Base-by-base conservation (phyloP, 116 monocot species). In the Posidonia oceanica region DNA sequence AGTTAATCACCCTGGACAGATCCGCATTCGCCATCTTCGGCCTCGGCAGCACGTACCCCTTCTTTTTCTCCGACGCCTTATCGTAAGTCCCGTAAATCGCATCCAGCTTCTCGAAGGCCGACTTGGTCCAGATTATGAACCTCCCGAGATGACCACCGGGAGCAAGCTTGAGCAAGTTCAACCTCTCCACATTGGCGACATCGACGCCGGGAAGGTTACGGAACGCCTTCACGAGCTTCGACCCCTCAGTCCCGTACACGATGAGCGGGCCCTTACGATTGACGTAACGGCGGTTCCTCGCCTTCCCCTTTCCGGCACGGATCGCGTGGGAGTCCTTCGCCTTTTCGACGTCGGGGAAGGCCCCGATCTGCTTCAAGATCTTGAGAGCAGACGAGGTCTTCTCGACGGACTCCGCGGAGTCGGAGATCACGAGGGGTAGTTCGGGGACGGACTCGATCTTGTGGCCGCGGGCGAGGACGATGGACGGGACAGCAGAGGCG, bases 141-240 rank as follows among this genome's bases (percentile, higher is more conserved):
- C 93, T 60, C 7, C 93, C 93, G 21, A 93, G 60, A 66, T 93
- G 93, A 11, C 93, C 93, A 39, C 95, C 95, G 7, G 91, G 93
- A 4, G 93, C 93, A 0, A 94, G 83, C 69, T 94, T 86, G 29
- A 88, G 76, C 14, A 93, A 61, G 68, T 95, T 90, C 12, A 95
- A 80, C n/a, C 91, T 85, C 55, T 91, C 95, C 1, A 95, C 95
- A 23, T 95, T 86, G 22, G 76, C 82, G 13, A 94, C 69, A 18
- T 94, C 94, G 39, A 95, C 91, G 3, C 95, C 95, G 3, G 88
- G 91, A 44, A 95, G 75, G 66, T 95, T 95, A 40, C 95, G 82
- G 78, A 95, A 95, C 6, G 93, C 93, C 77, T 83, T 86, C 3
- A 87, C 81, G 51, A 93, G 71, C 76, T 93, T 93, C 0, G 93